A percentile compares a stretch with the other conserved stretches of the same genome.
These are phyloP conservation scores for Fusarium longipes DNA, from an alignment of 2,329 filamentous ascomycete genomes.

Conservation along the genomic window DNA sequence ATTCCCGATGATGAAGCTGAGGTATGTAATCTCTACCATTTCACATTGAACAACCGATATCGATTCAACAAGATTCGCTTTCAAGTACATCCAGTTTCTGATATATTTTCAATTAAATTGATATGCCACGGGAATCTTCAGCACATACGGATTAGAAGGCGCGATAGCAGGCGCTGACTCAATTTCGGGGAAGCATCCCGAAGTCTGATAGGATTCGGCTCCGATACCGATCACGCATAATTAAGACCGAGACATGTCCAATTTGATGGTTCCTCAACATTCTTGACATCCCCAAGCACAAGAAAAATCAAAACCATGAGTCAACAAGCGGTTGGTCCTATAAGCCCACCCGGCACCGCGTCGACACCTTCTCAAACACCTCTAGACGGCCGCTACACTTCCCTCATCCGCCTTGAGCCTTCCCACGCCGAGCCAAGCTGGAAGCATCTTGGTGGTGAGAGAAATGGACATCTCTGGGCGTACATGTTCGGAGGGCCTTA, in stretches of 20 bases:
- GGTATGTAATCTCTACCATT: too few relatives aligned
- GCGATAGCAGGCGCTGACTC: constrained; percentile 8
- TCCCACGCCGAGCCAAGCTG: constrained; percentile 47
- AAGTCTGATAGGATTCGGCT: constrained; percentile 6
- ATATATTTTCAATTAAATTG: not conserved
- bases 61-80: too few relatives aligned
- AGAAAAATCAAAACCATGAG: constrained; percentile 8
- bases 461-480: constrained; percentile 51
- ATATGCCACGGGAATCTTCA: not conserved
- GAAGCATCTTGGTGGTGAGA: constrained; percentile 49
- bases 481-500: constrained; percentile 49
- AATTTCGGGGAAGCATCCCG: constrained; percentile 14
- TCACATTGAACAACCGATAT: too few relatives aligned
- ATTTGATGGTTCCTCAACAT: not conserved
- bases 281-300: not conserved
- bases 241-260: not conserved
- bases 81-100: not conserved
- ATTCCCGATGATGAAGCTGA: too few relatives aligned
- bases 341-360: constrained; percentile 30
- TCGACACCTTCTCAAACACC: constrained; percentile 28
- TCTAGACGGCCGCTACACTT: constrained; percentile 48
- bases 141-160: not conserved
- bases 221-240: not conserved
- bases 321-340: constrained; percentile 35
- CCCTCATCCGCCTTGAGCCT: constrained; percentile 46